Conservation (phyloP, 768 basidiomycete species). For the Podaxis pistillaris region DNA sequence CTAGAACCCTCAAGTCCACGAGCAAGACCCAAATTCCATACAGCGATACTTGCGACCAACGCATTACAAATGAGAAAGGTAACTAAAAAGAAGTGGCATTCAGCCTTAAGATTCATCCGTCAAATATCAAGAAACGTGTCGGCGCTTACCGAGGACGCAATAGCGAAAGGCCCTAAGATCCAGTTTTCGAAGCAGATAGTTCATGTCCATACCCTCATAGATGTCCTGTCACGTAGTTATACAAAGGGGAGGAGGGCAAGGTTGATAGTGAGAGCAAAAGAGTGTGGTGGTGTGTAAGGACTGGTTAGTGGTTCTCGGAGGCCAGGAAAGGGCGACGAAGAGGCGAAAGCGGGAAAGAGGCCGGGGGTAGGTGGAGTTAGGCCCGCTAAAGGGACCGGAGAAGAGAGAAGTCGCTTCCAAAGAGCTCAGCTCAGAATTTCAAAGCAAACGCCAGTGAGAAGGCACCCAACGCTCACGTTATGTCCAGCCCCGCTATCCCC, state of each 20-base stretch:
- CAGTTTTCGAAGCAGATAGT: constrained; percentile 15
- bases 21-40: constrained; percentile 65
- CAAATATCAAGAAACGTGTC: neutral
- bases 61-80: constrained; percentile 65
- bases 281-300: constrained; percentile 24
- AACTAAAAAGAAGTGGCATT: constrained; percentile 33
- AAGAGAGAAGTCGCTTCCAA: neutral
- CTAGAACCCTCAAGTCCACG: constrained; percentile 13
- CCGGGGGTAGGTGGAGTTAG: neutral
- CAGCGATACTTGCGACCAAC: constrained; percentile 60
- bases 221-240: constrained; percentile 22
- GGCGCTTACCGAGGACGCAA: constrained; percentile 54
- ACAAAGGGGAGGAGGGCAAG: constrained; percentile 21
- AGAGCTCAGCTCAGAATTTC: constrained; percentile 13
- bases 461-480: neutral
- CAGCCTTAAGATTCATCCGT: neutral
- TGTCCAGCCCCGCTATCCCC: neutral
- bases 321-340: constrained; percentile 12
- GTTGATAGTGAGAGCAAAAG: constrained; percentile 10
- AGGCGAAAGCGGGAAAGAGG: neutral
- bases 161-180: constrained; percentile 54
- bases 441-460: neutral
- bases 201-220: constrained; percentile 41
- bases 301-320: constrained; percentile 32
- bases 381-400: neutral